These are phyloP conservation scores for Yamadazyma paraphyllophila DNA, from an alignment of 805 yeast genomes.

Conservation along the genomic window DNA sequence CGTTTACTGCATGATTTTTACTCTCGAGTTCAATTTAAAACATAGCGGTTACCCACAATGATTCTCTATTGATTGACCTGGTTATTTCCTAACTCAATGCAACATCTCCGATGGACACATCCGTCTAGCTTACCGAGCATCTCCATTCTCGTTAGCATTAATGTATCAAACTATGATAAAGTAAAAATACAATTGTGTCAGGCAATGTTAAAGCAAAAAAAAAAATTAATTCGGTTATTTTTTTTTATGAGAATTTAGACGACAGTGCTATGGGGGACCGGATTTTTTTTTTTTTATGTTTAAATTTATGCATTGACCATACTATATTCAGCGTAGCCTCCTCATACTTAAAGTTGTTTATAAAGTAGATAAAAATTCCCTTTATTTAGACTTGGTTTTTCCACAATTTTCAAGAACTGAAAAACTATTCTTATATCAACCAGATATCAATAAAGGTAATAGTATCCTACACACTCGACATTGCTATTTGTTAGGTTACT, in stretches of 20 bases:
- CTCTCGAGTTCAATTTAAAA: no score
- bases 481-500: background rate
- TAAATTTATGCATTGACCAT: background rate
- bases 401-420: conserved; percentile 5
- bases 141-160: conserved; percentile 1
- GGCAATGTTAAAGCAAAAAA: conserved; percentile 3
- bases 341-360: conserved; percentile 5
- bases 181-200: background rate
- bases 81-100: background rate
- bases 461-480: background rate
- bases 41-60: no score
- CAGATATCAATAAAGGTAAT: background rate
- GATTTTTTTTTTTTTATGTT: conserved; percentile 2
- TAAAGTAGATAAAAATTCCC: conserved; percentile 9
- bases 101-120: background rate
- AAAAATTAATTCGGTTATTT: background rate
- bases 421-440: background rate
- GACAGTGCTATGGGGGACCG: conserved; percentile 1
- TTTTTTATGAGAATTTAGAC: conserved; percentile 2
- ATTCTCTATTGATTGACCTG: no score
- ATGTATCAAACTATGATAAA: background rate
- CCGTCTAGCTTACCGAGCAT: conserved; percentile 7
- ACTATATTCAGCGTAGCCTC: background rate
- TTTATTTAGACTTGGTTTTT: conserved; percentile 1
- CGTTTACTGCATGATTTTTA: background rate